Conservation (phyloP, 306 rosid species). For the Corylus americana region DNA sequence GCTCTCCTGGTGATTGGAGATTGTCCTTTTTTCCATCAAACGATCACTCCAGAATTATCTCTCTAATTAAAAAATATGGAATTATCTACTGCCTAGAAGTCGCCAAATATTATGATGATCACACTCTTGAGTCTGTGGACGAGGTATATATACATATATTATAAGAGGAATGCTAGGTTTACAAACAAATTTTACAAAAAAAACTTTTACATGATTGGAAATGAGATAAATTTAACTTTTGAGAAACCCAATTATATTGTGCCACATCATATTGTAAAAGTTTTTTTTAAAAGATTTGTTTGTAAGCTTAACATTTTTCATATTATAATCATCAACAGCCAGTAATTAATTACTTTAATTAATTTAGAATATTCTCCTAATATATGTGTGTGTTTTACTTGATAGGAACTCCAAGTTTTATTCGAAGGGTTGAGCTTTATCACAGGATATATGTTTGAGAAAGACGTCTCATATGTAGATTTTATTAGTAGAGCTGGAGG, state of each 20-base stretch:
- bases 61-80: slow-evolving; percentile 43
- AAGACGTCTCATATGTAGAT: slow-evolving; percentile 57
- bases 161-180: too few species aligned
- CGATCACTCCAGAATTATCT: slow-evolving; percentile 60
- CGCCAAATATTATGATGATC: slow-evolving; percentile 61
- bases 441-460: slow-evolving; percentile 65
- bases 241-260: too few species aligned
- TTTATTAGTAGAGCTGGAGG: slow-evolving; percentile 70
- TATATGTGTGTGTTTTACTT: neutral
- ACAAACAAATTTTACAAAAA: too few species aligned
- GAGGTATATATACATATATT: slow-evolving; percentile 40
- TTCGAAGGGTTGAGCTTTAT: slow-evolving; percentile 51
- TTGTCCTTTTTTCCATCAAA: slow-evolving; percentile 82
- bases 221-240: too few species aligned
- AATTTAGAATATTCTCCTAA: too few species aligned
- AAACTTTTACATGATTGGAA: too few species aligned
- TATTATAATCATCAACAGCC: too few species aligned
- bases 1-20: slow-evolving; percentile 68
- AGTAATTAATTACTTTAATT: too few species aligned
- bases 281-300: too few species aligned
- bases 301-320: too few species aligned
- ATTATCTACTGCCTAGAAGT: slow-evolving; percentile 78
- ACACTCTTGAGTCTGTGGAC: slow-evolving; percentile 32
- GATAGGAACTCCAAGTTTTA: slow-evolving; percentile 54
- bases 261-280: too few species aligned